phyloP scores from a whole-genome alignment of 1,139 yeast species.

The Geotrichum siamense region DNA sequence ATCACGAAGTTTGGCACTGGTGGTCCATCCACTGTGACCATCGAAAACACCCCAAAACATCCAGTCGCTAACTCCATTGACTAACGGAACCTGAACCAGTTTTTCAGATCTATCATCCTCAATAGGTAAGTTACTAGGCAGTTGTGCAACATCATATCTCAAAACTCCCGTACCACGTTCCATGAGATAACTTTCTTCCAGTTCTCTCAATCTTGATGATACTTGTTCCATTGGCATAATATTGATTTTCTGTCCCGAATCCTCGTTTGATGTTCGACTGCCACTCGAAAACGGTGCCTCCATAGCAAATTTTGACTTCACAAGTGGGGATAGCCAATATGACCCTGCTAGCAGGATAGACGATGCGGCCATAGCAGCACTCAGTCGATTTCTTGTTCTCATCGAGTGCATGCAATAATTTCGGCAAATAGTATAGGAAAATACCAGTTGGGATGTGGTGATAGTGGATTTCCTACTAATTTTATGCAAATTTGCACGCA shows the following conservation, averaged over 20 bases:
- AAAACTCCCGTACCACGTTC: slow-evolving; percentile 84
- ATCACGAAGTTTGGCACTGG: slow-evolving; percentile 76
- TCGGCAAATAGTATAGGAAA: no score
- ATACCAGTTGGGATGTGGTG: no score
- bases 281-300: background rate
- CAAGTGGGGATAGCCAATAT: slow-evolving; percentile 5
- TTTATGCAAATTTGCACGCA: no score
- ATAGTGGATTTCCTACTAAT: no score
- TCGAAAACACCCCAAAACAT: slow-evolving; percentile 94
- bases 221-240: slow-evolving; percentile 69
- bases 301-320: slow-evolving; percentile 2
- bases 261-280: background rate
- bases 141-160: slow-evolving; percentile 85
- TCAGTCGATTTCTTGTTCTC: slow-evolving; percentile 1
- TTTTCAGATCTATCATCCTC: slow-evolving; percentile 92
- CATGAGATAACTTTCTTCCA: slow-evolving; percentile 73
- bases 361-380: slow-evolving; percentile 16
- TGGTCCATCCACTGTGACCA: slow-evolving; percentile 97
- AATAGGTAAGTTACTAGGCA: slow-evolving; percentile 87
- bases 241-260: slow-evolving; percentile 12
- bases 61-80: slow-evolving; percentile 51
- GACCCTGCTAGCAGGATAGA: slow-evolving; percentile 16
- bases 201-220: slow-evolving; percentile 56
- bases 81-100: slow-evolving; percentile 53
- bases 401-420: background rate